Percentiles rank a stretch among this genome's conserved stretches.
phyloP scores from a whole-genome alignment of 352 stramenopile species.

The Salisapilia sapeloensis region DNA sequence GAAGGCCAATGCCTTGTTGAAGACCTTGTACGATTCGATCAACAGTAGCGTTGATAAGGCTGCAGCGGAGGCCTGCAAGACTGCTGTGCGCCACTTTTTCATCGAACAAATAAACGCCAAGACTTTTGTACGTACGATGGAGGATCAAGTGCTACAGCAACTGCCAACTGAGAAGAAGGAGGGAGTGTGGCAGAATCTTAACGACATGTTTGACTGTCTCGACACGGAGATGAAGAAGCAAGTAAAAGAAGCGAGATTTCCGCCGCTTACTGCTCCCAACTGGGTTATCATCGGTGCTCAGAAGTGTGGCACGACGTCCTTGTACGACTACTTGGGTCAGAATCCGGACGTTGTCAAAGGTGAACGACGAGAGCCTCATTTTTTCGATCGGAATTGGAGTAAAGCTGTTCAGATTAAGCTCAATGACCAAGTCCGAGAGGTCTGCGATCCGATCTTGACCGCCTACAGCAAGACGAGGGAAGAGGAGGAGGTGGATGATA shows the following conservation, averaged over 20 bases:
- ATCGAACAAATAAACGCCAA: constrained; percentile 39
- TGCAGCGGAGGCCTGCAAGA: constrained; percentile 8
- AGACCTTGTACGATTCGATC: constrained; percentile 10
- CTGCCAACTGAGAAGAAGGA: too few relatives aligned
- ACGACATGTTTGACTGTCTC: constrained; percentile 23
- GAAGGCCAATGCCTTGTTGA: too few relatives aligned
- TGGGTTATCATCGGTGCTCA: constrained; percentile 43
- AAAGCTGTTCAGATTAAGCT: constrained; percentile 12
- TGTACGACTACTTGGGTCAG: constrained; percentile 53
- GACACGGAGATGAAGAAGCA: constrained; percentile 16
- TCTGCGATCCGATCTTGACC: constrained; percentile 9
- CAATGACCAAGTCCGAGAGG: constrained; percentile 6
- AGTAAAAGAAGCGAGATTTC: constrained; percentile 5
- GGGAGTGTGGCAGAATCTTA: constrained; percentile 11
- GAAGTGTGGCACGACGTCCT: constrained; percentile 47
- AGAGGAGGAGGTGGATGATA: neutral
- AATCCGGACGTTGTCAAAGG: constrained; percentile 75
- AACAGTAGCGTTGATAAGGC: constrained; percentile 5
- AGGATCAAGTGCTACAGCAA: constrained; percentile 3
- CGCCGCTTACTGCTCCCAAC: constrained; percentile 15
- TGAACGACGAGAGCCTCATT: constrained; percentile 40
- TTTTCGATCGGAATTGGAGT: constrained; percentile 44
- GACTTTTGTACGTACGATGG: constrained; percentile 13
- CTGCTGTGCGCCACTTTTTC: constrained; percentile 29
- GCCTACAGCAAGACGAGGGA: constrained; percentile 5